Evolutionary conservation across 768 basidiomycete genomes (phyloP), one percentile per base, ranked within the genome.

Genomic region (Lactarius akahatsu): DNA sequence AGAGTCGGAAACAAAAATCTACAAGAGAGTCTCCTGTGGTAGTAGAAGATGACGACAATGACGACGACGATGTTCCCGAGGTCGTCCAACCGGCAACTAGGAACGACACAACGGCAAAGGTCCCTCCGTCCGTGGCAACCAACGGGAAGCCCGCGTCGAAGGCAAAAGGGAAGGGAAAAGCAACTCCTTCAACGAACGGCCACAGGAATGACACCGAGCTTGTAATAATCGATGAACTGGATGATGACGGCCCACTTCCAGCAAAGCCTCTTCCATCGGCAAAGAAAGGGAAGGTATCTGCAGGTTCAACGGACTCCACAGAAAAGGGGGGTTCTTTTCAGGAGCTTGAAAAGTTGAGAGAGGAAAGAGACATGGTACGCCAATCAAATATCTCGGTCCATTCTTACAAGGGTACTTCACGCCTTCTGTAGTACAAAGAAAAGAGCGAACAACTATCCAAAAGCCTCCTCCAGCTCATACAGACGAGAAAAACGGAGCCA

Each of bases 401-500:
- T 7, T 34, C 5, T 28, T 18, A 26, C 23, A 23, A 28, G 56
- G 28, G 16, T 58, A 38, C 36, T 56, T 6, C 40, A 43, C 34
- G n/a, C 40, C 7, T 26, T 23, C 36, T 50, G 26, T 32, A 67
- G 66, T 67, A 67, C 62, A 67, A 67, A 60, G n/a, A 26, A n/a
- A 63, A 76, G 66, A 63, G 71, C 61, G 73, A 75, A 36, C 74
- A 78, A 30, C 73, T 91, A 1, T 78, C 79, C 41, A 74, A 78
- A 20, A 86, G 88, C 64, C 69, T 92, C 20, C 83, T 91, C 50
- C 85, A 90, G 66, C 73, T 85, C 8, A 80, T 84, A 61, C 78
- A 80, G 40, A 76, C 86, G 47, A 83, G 89, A 55, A 74, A 79
- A 47, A 89, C 90, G 6, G 91, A 92, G 66, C 77, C 89, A 34